Base-by-base conservation (phyloP, 2,329 filamentous ascomycete species). In the Coniochaeta sp. region DNA sequence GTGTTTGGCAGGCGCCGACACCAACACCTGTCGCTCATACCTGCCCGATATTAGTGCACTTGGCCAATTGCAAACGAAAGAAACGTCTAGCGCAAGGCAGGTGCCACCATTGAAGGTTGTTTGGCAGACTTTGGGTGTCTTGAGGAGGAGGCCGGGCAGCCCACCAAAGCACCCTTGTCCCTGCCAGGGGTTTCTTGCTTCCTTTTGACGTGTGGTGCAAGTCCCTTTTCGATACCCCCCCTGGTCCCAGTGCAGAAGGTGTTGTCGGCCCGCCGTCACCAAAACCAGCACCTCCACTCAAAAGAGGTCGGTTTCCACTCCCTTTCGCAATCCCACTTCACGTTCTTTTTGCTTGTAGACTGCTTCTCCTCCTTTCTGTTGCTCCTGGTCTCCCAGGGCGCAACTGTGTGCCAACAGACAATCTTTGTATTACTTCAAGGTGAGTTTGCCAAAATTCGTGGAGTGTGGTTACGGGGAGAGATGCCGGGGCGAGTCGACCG, bases 361-460 rank as follows among this genome's bases (percentile, higher is more conserved):
- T 57, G 54, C 28, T 38, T 57, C 54, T 24, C 54, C 54, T 57
- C 54, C 54, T 57, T 55, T 17, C n/a, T 34, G 54, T 57, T 57
- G 54, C 54, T 57, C 54, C 54, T 57, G 54, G 54, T 57, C n/a
- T 57, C 54, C 47, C 54, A 57, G 54, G 54, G 31, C 54, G 54
- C 54, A 38, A 57, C 54, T 34, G 31, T 57, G 54, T 57, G 54
- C 54, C 54, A 57, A 57, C 54, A 57, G 54, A 57, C 19, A 52
- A 36, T 16, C n/a, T 22, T 57, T 57, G 54, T 57, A 57, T 22
- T 34, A 57, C 34, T 57, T 57, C 22, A 38, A 36, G 33, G 54
- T 57, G 54, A 57, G 54, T 57, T 57, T 22, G 28, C 31, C 22
- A 16, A n/a, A 17, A 28, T 57, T 22, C 31, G 54, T 14, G 54